Evolutionary conservation across 495 filamentous ascomycete species (phyloP).

Genomic region (Aspergillus carlsbadensis): DNA sequence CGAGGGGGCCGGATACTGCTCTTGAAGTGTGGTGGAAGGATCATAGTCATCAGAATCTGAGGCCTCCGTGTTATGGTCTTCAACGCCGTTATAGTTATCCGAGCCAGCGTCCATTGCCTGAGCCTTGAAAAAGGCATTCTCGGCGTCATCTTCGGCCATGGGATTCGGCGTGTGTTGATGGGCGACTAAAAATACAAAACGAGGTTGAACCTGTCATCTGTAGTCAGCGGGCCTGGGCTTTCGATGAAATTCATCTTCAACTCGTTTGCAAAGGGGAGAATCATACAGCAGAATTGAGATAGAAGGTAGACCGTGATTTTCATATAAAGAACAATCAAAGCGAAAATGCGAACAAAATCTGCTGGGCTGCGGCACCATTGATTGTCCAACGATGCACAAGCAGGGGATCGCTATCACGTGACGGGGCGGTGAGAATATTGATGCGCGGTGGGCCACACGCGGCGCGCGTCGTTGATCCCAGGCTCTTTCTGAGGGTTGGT

Average conservation of each 20-base stretch:
- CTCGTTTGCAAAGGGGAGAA: neutral
- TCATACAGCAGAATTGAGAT: neutral
- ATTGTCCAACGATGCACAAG: slow-evolving; percentile 1
- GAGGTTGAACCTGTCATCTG: slow-evolving; percentile 7
- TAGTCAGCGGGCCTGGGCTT: slow-evolving; percentile 1
- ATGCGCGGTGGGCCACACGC: slow-evolving; percentile 21
- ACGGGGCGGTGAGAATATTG: slow-evolving; percentile 23
- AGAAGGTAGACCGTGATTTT: neutral
- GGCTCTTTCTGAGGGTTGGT: slow-evolving; percentile 13
- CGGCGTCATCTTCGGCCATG: slow-evolving; percentile 62
- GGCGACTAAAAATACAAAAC: slow-evolving; percentile 5
- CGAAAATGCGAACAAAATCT: neutral
- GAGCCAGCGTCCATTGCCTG: slow-evolving; percentile 51
- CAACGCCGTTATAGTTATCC: slow-evolving; percentile 35
- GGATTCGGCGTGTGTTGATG: slow-evolving; percentile 17
- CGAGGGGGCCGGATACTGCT: slow-evolving; percentile 37
- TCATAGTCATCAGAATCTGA: slow-evolving; percentile 56
- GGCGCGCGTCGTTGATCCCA: slow-evolving; percentile 28
- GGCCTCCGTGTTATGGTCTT: slow-evolving; percentile 52
- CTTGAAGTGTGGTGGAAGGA: slow-evolving; percentile 48
- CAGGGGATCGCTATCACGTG: slow-evolving; percentile 15
- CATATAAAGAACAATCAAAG: neutral
- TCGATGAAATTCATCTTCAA: neutral
- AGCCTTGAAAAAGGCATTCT: slow-evolving; percentile 60
- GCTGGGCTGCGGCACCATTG: neutral